Base-by-base conservation (phyloP, 2,329 filamentous ascomycete species). In the Incumbomyces lentus region DNA sequence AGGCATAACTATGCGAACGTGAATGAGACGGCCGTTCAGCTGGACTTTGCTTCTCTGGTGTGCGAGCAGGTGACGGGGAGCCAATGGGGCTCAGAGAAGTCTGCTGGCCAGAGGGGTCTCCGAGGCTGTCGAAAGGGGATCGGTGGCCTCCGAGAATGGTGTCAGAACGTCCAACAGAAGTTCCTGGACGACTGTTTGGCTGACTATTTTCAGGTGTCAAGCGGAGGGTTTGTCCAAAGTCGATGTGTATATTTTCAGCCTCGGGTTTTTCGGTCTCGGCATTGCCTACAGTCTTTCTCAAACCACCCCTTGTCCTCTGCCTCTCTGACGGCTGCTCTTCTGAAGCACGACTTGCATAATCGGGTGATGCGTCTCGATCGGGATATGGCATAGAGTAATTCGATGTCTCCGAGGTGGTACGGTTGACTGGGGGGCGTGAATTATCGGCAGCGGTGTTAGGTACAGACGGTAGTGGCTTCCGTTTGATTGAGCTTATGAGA, bases 161-260 rank as follows among this genome's bases (percentile, higher is more conserved):
- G 39, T 55, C 2, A 36, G 50, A 12, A 50, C 46, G 17, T 37
- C 17, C 22, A 17, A 34, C n/a, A 18, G 38, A 13, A 48, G 76
- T 62, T 2, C 74, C 73, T 37, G 74, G 73, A 40, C 71, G 73
- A 1, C 75, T 78, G 35, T 62, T 70, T n/a, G 77, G 75, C 7
- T 75, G 72, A 55, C 69, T 71, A 14, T 66, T 69, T 30, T 52
- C 54, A 31, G 55, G 55, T 36, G 68, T 68, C 22, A 76, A 73
- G 50, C 68, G 69, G 48, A 87, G 82, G 49, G 84, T 82, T 56
- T 86, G 68, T 0, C 90, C 90, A 65, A 95, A 95, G 62, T 95
- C 82, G 52, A 95, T 77, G 3, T 74, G 68, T 1, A 86, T 86
- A 50, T 94, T 79, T 12, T 68, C 67, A 29, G 58, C 59, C 17